Percentiles rank a stretch among this genome's conserved stretches.
These are phyloP conservation scores for Euphorbia lathyris DNA, from an alignment of 345 rosid genomes.

Conservation along the genomic window DNA sequence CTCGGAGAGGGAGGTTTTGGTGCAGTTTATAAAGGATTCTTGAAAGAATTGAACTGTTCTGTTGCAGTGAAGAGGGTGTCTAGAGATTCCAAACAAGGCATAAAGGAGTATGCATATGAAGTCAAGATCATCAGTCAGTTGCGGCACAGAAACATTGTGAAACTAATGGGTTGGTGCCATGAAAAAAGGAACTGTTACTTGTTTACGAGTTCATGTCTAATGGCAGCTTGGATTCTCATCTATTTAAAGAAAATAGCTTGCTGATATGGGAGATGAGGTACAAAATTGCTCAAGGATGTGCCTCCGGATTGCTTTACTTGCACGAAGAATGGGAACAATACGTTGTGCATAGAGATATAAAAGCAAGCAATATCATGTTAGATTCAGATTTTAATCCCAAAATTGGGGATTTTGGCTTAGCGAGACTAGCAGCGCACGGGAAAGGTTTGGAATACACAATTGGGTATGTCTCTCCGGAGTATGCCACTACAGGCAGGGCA, in stretches of 20 bases:
- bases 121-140: neutral
- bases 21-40: neutral
- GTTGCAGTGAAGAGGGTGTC: constrained; percentile 4
- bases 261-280: constrained; percentile 5
- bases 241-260: neutral
- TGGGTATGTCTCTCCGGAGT: constrained; percentile 34
- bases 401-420: constrained; percentile 23
- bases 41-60: neutral
- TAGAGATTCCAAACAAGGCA: constrained; percentile 5
- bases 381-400: constrained; percentile 9
- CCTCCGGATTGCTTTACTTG: neutral
- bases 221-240: constrained; percentile 10
- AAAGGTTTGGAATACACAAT: constrained; percentile 18
- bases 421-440: constrained; percentile 21
- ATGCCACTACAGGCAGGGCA: constrained; percentile 8
- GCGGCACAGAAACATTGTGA: constrained; percentile 3
- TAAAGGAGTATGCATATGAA: neutral
- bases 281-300: neutral
- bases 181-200: neutral
- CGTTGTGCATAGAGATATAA: constrained; percentile 15
- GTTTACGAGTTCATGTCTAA: constrained; percentile 14
- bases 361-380: constrained; percentile 13
- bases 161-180: constrained; percentile 15
- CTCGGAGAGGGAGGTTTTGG: constrained; percentile 11
- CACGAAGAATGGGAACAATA: constrained; percentile 9